phyloP scores from a whole-genome alignment of 2,329 filamentous ascomycete genomes.

The Colletotrichum costaricense region DNA sequence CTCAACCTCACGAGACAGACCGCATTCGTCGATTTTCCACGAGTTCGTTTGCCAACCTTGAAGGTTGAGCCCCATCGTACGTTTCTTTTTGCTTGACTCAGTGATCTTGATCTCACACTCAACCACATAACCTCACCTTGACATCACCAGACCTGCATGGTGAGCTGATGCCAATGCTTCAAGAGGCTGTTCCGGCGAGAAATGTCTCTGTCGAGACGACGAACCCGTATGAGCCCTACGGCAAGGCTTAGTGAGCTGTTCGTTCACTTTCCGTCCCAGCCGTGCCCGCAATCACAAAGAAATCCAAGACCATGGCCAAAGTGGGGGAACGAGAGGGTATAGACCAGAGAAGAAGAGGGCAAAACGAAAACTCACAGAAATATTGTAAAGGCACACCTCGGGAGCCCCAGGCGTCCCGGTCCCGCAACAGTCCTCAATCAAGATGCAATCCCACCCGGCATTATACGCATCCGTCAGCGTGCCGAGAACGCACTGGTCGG shows the following conservation, averaged over 20 bases:
- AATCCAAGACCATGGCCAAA: neutral
- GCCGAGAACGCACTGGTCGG: slow-evolving; percentile 70
- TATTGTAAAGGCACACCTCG: slow-evolving; percentile 30
- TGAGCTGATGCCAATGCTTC: neutral
- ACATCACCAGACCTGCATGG: neutral
- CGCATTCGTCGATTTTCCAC: no score
- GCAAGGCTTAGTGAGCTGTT: neutral
- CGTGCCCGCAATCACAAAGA: neutral
- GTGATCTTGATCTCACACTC: neutral
- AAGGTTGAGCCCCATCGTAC: neutral
- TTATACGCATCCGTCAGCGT: slow-evolving; percentile 67
- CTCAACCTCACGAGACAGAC: neutral
- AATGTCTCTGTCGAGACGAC: slow-evolving; percentile 23
- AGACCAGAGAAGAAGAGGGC: no score
- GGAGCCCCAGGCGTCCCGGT: slow-evolving; percentile 23
- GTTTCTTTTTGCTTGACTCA: neutral
- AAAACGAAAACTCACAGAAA: slow-evolving; percentile 18
- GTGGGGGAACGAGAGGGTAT: neutral
- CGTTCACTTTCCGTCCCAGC: neutral
- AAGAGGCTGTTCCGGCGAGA: slow-evolving; percentile 19
- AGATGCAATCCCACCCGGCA: slow-evolving; percentile 50
- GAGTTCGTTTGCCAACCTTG: no score
- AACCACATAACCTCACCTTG: neutral
- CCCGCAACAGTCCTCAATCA: slow-evolving; percentile 32
- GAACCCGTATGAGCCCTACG: slow-evolving; percentile 30